Conservation (phyloP, 2,329 filamentous ascomycete species). For the Nemania sp. region DNA sequence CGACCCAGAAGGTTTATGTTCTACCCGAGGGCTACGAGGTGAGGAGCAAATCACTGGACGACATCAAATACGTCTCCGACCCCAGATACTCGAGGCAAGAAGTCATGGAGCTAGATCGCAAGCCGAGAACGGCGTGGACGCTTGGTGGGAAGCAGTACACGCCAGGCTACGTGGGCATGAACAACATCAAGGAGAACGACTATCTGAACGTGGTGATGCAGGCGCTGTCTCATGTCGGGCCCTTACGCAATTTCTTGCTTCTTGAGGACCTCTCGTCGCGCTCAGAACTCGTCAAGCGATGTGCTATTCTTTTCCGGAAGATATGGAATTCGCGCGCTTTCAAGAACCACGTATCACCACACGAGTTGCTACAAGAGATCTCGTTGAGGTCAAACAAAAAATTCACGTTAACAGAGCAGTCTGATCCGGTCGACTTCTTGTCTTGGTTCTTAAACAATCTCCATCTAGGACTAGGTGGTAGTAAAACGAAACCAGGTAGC, state of each 20-base stretch:
- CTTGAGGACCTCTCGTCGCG: slow-evolving; percentile 76
- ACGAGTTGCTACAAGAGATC: slow-evolving; percentile 95
- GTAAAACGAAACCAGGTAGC: slow-evolving; percentile 79
- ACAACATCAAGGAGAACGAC: slow-evolving; percentile 99
- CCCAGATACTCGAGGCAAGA: slow-evolving; percentile 81
- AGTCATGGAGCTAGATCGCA: slow-evolving; percentile 76
- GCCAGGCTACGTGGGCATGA: slow-evolving; percentile 96
- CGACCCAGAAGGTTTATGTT: slow-evolving; percentile 87
- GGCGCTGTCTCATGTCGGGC: slow-evolving; percentile 84
- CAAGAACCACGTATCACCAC: slow-evolving; percentile 93
- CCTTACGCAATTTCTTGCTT: slow-evolving; percentile 88
- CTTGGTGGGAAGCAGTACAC: slow-evolving; percentile 82
- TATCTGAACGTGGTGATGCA: slow-evolving; percentile 97
- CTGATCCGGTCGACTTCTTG: slow-evolving; percentile 93
- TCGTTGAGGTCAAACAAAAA: slow-evolving; percentile 87
- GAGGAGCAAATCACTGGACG: slow-evolving; percentile 88
- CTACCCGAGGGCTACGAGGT: slow-evolving; percentile 97
- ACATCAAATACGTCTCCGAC: slow-evolving; percentile 98
- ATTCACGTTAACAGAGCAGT: slow-evolving; percentile 87
- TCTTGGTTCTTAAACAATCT: slow-evolving; percentile 98
- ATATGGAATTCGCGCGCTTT: slow-evolving; percentile 98
- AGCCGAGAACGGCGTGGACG: slow-evolving; percentile 69
- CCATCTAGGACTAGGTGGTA: slow-evolving; percentile 87
- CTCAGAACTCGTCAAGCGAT: slow-evolving; percentile 82
- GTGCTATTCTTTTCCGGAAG: slow-evolving; percentile 89